phyloP scores from a whole-genome alignment of 2,329 filamentous ascomycete species.

The Aurifilum marmelostoma region DNA sequence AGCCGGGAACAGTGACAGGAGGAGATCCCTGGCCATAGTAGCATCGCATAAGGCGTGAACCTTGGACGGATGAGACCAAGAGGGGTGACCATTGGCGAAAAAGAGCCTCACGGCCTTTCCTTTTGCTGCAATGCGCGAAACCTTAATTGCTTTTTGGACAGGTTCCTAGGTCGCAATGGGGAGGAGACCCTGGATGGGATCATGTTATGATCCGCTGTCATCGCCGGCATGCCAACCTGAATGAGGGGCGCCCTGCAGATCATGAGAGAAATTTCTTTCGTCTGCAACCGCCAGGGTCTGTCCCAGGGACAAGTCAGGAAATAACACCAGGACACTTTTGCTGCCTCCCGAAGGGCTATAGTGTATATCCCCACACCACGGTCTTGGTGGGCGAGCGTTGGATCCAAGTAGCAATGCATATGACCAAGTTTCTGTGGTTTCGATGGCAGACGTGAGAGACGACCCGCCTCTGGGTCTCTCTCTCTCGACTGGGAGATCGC shows the following conservation, averaged over 20 bases:
- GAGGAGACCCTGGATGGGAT: background rate
- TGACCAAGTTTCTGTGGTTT: background rate
- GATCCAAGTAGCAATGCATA: background rate
- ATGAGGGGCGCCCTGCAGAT: background rate
- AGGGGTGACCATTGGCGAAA: background rate
- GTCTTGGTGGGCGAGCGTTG: background rate
- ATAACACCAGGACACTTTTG: background rate
- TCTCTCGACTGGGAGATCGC: background rate
- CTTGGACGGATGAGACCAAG: slow-evolving; percentile 6
- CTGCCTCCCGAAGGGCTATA: background rate
- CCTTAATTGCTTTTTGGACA: background rate
- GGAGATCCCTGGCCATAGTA: slow-evolving; percentile 15
- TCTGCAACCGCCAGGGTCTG: background rate
- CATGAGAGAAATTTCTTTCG: background rate
- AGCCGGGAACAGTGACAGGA: background rate
- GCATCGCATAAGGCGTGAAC: slow-evolving; percentile 18
- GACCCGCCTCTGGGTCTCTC: background rate
- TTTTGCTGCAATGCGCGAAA: background rate
- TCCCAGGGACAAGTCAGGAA: background rate
- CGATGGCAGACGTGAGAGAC: background rate
- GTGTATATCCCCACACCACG: background rate
- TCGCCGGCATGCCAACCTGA: background rate
- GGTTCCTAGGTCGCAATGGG: background rate
- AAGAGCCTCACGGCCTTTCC: background rate
- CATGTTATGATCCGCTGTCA: background rate